These are phyloP conservation scores for Telopea speciosissima DNA, from an alignment of 177 flowering plant genomes.

Conservation along the genomic window DNA sequence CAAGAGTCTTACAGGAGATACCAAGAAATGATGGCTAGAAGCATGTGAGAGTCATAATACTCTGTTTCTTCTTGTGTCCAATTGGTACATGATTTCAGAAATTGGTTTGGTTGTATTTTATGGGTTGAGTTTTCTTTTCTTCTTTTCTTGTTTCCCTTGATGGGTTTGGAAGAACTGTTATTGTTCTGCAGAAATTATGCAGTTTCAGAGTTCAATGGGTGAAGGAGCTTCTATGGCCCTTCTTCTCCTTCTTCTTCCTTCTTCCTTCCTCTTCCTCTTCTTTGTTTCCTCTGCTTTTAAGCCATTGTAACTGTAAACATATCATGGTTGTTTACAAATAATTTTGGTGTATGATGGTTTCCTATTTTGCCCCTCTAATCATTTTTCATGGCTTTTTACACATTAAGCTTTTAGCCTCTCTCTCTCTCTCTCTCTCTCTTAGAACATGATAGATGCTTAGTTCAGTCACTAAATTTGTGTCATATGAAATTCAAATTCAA, in stretches of 20 bases:
- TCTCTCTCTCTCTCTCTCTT: constrained; percentile 1
- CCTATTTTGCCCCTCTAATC: too few species aligned
- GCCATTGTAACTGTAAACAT: neutral
- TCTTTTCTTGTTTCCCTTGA: constrained; percentile 1
- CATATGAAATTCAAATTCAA: neutral
- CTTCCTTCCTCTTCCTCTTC: neutral
- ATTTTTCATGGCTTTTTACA: too few species aligned
- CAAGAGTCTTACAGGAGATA: constrained; percentile 83
- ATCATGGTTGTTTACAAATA: neutral
- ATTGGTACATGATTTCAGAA: neutral
- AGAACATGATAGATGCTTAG: neutral
- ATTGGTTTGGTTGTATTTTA: constrained; percentile 5
- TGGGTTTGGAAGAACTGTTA: constrained; percentile 10
- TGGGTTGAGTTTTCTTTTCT: neutral
- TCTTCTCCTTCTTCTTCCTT: neutral
- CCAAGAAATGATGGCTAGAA: constrained; percentile 91
- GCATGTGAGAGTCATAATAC: constrained; percentile 24
- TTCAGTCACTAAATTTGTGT: neutral
- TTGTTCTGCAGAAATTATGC: constrained; percentile 10
- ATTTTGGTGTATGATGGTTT: too few species aligned
- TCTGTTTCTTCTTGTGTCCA: neutral
- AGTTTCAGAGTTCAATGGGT: neutral
- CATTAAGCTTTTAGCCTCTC: neutral
- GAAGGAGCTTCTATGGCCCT: neutral
- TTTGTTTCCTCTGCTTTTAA: neutral